Conservation (phyloP, 2,329 filamentous ascomycete genomes). For the Cryphonectria japonica region DNA sequence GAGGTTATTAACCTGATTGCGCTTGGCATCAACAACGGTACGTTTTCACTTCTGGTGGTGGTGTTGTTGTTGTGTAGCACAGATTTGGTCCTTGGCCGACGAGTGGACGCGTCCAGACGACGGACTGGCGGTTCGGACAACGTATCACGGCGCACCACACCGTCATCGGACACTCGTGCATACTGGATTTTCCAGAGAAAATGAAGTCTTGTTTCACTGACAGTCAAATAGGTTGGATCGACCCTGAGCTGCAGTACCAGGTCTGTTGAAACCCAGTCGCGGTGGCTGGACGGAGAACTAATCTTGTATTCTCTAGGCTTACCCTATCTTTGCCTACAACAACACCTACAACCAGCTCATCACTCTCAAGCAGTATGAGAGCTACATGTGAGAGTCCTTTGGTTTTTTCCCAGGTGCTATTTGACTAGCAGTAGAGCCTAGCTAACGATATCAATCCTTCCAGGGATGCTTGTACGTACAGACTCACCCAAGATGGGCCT, state of each 20-base stretch:
- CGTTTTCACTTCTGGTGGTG: not conserved
- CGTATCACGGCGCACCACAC: too few species aligned
- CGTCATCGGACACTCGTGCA: too few species aligned
- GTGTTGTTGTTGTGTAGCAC: not conserved
- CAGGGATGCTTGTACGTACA: constrained; percentile 15
- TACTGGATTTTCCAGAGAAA: too few species aligned
- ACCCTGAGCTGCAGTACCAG: constrained; percentile 48
- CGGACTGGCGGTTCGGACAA: too few species aligned
- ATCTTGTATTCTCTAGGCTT: constrained; percentile 31
- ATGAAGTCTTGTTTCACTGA: not conserved
- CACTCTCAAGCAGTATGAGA: constrained; percentile 26
- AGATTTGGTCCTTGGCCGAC: not conserved
- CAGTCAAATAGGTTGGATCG: constrained; percentile 53
- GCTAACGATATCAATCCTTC: not conserved
- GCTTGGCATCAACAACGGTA: constrained; percentile 38
- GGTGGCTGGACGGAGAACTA: not conserved
- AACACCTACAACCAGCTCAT: constrained; percentile 44
- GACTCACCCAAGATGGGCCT: not conserved
- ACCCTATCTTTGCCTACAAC: constrained; percentile 49
- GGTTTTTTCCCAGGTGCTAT: not conserved
- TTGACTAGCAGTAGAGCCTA: constrained; percentile 6
- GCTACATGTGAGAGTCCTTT: constrained; percentile 12
- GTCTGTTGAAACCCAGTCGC: not conserved
- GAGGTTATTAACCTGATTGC: constrained; percentile 55
- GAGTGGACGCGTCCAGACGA: not conserved